phyloP scores from a whole-genome alignment of 2,329 filamentous ascomycete genomes.

The Aspergillus jensenii region DNA sequence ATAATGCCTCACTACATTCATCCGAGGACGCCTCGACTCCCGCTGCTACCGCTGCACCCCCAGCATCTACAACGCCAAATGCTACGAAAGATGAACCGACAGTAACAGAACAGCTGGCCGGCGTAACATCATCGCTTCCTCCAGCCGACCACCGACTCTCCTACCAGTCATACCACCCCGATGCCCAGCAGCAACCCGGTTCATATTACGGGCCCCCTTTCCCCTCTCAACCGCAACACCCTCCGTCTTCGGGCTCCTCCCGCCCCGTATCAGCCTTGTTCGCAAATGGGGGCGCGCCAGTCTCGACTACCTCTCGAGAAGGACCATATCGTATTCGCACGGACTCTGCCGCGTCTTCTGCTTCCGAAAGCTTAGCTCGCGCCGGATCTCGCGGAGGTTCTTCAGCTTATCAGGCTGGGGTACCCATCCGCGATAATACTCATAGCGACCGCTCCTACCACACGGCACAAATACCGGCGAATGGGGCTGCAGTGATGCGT shows the following conservation, averaged over 20 bases:
- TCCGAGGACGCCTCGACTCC: slow-evolving; percentile 34
- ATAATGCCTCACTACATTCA: slow-evolving; percentile 60
- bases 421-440: slow-evolving; percentile 67
- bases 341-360: slow-evolving; percentile 59
- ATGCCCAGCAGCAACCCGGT: slow-evolving; percentile 42
- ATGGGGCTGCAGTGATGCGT: slow-evolving; percentile 69
- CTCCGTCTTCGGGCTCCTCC: slow-evolving; percentile 36
- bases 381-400: slow-evolving; percentile 64
- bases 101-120: slow-evolving; percentile 21
- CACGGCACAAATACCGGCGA: slow-evolving; percentile 57
- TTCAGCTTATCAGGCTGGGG: slow-evolving; percentile 58
- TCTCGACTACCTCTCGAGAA: slow-evolving; percentile 37
- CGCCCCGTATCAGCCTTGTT: slow-evolving; percentile 52
- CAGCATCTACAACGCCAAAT: slow-evolving; percentile 20
- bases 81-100: slow-evolving; percentile 22
- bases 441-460: slow-evolving; percentile 69
- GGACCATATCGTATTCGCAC: slow-evolving; percentile 56
- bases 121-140: slow-evolving; percentile 22
- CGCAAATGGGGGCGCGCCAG: slow-evolving; percentile 43
- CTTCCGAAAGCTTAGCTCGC: slow-evolving; percentile 56
- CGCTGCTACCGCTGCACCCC: slow-evolving; percentile 24
- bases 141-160: slow-evolving; percentile 43
- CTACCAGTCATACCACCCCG: slow-evolving; percentile 45
- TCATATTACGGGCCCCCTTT: slow-evolving; percentile 44
- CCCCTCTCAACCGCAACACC: slow-evolving; percentile 37